Conservation (phyloP, 1,284 basidiomycete genomes). For the Exobasidium cylindrosporum region DNA sequence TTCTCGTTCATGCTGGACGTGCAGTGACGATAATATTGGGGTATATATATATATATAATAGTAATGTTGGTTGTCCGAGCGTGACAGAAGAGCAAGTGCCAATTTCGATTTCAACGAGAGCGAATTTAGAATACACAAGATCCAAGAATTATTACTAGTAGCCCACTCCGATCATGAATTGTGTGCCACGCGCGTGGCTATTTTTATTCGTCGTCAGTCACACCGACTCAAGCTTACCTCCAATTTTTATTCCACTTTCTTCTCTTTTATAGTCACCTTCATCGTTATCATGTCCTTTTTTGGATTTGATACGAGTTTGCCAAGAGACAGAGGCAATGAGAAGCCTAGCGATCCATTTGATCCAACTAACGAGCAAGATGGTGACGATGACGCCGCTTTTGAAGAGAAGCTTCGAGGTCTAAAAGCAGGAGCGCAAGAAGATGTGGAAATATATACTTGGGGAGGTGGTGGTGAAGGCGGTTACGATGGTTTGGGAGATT, state of each 20-base stretch:
- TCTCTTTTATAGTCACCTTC: no score
- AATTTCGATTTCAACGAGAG: no score
- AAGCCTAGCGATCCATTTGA: neutral
- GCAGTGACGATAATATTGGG: neutral
- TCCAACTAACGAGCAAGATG: constrained; percentile 3
- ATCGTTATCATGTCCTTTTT: constrained; percentile 50
- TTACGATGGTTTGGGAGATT: constrained; percentile 84
- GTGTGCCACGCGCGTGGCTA: no score
- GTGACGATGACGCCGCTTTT: constrained; percentile 42
- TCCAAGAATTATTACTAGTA: no score
- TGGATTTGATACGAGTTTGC: constrained; percentile 52
- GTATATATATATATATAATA: no score
- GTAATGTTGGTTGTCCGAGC: no score
- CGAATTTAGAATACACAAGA: no score
- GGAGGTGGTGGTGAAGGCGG: constrained; percentile 66
- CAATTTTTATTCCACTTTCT: no score
- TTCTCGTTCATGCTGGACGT: neutral
- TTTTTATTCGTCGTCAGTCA: no score
- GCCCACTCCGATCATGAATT: no score
- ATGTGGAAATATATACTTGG: constrained; percentile 82
- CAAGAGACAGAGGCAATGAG: constrained; percentile 21
- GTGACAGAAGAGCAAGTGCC: no score
- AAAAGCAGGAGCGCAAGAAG: constrained; percentile 62
- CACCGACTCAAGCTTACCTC: no score
- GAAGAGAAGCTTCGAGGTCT: constrained; percentile 58